A percentile compares a stretch with the other conserved stretches of the same genome.
Evolutionary conservation across 1,139 yeast species (phyloP).

Genomic region (Kazachstania sp.): DNA sequence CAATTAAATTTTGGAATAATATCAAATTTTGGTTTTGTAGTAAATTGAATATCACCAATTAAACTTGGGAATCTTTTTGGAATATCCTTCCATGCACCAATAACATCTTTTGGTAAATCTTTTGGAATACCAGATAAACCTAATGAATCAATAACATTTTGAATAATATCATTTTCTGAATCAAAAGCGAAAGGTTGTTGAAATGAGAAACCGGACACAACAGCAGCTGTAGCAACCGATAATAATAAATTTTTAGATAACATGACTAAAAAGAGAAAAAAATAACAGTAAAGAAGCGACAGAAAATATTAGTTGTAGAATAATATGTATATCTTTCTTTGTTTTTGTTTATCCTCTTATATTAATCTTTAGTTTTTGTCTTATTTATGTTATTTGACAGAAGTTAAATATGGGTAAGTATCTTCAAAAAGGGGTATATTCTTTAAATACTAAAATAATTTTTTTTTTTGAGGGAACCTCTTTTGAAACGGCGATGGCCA

Average conservation of each 20-base stretch:
- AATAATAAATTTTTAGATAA: not conserved
- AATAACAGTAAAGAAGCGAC: not conserved
- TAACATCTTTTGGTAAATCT: constrained; percentile 39
- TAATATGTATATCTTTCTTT: no score
- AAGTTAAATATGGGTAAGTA: no score
- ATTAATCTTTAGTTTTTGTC: no score
- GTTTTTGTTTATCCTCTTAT: no score
- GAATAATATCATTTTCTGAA: constrained; percentile 18
- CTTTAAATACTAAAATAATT: no score
- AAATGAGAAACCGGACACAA: constrained; percentile 25
- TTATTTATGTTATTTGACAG: no score
- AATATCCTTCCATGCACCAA: constrained; percentile 54
- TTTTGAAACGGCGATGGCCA: no score
- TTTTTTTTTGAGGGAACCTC: no score
- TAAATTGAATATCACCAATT: constrained; percentile 41
- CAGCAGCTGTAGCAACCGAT: constrained; percentile 6
- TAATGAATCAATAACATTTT: constrained; percentile 35
- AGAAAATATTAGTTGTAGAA: not conserved
- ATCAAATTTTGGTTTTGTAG: constrained; percentile 38
- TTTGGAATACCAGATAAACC: constrained; percentile 36
- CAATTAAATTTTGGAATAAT: constrained; percentile 31
- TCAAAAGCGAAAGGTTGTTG: constrained; percentile 26
- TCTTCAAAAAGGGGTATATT: no score
- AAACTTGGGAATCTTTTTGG: constrained; percentile 48
- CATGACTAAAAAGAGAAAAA: not conserved